Conservation (phyloP, 1,284 basidiomycete genomes). For the Vanrija humicola region DNA sequence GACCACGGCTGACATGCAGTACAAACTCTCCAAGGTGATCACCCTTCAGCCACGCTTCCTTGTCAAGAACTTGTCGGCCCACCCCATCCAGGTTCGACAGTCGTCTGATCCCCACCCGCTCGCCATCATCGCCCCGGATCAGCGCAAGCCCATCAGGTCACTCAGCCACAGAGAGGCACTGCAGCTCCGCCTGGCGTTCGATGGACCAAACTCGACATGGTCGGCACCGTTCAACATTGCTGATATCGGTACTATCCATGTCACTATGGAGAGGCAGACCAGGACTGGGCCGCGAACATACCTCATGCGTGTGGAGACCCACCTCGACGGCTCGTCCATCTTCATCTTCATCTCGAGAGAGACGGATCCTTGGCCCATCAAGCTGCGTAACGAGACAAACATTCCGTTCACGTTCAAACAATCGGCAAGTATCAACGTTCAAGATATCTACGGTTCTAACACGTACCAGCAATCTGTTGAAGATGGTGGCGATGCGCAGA, state of each 20-base stretch:
- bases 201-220: constrained; percentile 66
- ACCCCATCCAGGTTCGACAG: constrained; percentile 76
- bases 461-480: constrained; percentile 13
- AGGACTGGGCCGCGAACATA: constrained; percentile 52
- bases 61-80: constrained; percentile 73
- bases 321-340: constrained; percentile 82
- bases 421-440: constrained; percentile 54
- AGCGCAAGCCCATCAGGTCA: constrained; percentile 67
- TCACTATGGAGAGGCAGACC: constrained; percentile 54
- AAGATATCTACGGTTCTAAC: background rate
- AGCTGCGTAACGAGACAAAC: constrained; percentile 85
- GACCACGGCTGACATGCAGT: constrained; percentile 49
- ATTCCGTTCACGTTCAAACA: constrained; percentile 70
- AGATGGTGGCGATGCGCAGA: constrained; percentile 50
- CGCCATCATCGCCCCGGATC: constrained; percentile 59
- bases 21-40: constrained; percentile 92
- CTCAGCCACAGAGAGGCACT: constrained; percentile 60
- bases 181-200: constrained; percentile 75
- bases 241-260: constrained; percentile 80
- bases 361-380: constrained; percentile 76
- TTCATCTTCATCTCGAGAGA: constrained; percentile 74
- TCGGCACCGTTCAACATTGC: constrained; percentile 88
- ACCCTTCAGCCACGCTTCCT: constrained; percentile 88
- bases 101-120: constrained; percentile 59
- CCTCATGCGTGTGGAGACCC: constrained; percentile 76